Conservation (phyloP, 1,284 basidiomycete species). For the Leccinum cinnamomeum region DNA sequence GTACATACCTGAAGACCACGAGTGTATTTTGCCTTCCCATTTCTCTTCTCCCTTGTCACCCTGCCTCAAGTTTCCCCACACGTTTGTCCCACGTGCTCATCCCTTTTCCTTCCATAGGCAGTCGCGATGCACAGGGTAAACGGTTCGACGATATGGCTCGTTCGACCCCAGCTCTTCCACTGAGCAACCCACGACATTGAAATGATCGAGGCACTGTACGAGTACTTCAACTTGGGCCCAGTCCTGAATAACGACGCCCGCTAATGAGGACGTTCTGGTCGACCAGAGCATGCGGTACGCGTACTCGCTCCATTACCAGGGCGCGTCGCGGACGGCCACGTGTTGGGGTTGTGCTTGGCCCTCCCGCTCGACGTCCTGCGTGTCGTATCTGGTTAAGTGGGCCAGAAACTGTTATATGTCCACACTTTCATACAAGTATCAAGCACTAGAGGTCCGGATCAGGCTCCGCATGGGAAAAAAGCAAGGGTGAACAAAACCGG, state of each 20-base stretch:
- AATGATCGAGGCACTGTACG: slow-evolving; percentile 39
- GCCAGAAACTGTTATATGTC: no score
- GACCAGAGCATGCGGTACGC: slow-evolving; percentile 35
- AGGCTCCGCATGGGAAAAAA: no score
- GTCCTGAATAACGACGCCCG: slow-evolving; percentile 33
- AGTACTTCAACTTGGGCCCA: slow-evolving; percentile 30
- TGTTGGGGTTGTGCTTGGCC: slow-evolving; percentile 1
- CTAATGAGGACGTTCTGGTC: slow-evolving; percentile 18
- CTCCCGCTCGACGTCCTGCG: no score
- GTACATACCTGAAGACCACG: no score
- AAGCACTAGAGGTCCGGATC: no score
- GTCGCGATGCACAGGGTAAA: slow-evolving; percentile 38
- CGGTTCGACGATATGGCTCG: slow-evolving; percentile 36
- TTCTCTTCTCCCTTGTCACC: no score
- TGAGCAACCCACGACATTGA: slow-evolving; percentile 45
- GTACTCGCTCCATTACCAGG: slow-evolving; percentile 28
- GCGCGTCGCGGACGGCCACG: slow-evolving; percentile 22
- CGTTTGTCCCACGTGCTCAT: not conserved
- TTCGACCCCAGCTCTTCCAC: slow-evolving; percentile 38
- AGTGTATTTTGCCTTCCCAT: no score
- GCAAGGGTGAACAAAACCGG: no score
- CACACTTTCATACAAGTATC: no score
- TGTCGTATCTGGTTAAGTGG: no score
- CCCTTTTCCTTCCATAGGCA: slow-evolving; percentile 19
- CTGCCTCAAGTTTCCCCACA: not conserved